Conservation (phyloP, 306 rosid genomes). For the Cyamopsis tetragonoloba region DNA sequence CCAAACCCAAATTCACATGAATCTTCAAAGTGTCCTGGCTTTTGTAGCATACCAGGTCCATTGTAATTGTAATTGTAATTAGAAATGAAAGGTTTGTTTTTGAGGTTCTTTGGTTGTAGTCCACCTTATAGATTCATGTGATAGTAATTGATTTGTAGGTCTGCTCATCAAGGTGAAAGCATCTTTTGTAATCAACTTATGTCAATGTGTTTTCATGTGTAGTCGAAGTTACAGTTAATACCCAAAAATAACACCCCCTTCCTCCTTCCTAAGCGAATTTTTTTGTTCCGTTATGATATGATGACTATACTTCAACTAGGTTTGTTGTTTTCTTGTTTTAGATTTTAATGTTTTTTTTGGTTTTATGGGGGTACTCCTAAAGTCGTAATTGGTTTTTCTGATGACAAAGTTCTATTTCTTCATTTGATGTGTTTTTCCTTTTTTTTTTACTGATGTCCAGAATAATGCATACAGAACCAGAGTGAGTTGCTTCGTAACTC, state of each 20-base stretch:
- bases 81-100: constrained; percentile 44
- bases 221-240: neutral
- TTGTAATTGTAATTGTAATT: constrained; percentile 80
- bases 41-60: constrained; percentile 47
- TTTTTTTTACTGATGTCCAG: too few species aligned
- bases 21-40: constrained; percentile 39
- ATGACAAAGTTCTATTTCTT: too few species aligned
- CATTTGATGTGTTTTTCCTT: too few species aligned
- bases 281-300: too few species aligned
- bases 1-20: constrained; percentile 81
- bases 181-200: constrained; percentile 21
- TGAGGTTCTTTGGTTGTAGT: constrained; percentile 36
- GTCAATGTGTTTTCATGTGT: constrained; percentile 3
- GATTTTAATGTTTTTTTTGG: too few species aligned
- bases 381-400: too few species aligned
- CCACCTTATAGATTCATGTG: constrained; percentile 33
- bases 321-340: neutral
- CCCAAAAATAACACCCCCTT: neutral
- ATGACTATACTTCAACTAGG: neutral
- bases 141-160: constrained; percentile 40
- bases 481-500: too few species aligned
- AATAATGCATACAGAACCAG: too few species aligned
- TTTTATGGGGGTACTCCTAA: too few species aligned
- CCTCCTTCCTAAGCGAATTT: too few species aligned
- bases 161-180: constrained; percentile 33